These are phyloP conservation scores for Lachnellula cervina DNA, from an alignment of 2,329 filamentous ascomycete species.

Conservation along the genomic window DNA sequence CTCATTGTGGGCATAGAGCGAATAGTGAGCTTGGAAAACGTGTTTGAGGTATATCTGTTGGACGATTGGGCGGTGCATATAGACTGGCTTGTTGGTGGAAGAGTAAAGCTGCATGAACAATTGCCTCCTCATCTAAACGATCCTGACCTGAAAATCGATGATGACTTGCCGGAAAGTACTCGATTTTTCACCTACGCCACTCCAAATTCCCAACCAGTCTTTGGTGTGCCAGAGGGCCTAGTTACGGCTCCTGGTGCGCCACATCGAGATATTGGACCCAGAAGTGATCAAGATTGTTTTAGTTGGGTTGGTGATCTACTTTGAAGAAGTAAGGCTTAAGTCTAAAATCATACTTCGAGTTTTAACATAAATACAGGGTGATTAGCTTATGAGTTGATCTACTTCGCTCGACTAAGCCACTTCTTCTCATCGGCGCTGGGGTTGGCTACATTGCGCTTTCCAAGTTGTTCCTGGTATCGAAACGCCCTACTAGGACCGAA, in stretches of 20 bases:
- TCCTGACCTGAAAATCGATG: neutral
- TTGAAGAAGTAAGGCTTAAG: too few species aligned
- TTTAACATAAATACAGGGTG: too few species aligned
- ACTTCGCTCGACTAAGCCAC: too few species aligned
- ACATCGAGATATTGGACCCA: neutral
- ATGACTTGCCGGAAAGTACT: neutral
- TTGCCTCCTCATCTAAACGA: neutral
- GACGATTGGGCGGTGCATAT: neutral
- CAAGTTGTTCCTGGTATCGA: too few species aligned
- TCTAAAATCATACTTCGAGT: too few species aligned
- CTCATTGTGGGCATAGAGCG: neutral
- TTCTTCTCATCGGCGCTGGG: too few species aligned
- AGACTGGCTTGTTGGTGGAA: neutral
- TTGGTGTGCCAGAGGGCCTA: neutral
- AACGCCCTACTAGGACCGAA: too few species aligned
- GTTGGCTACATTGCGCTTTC: too few species aligned
- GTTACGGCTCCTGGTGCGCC: neutral
- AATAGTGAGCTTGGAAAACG: neutral
- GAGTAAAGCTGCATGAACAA: neutral
- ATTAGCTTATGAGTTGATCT: too few species aligned
- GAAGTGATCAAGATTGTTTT: neutral
- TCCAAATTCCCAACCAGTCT: neutral
- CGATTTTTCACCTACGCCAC: neutral
- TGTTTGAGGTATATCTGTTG: neutral
- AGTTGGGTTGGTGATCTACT: neutral